A percentile compares a stretch with the other conserved stretches of the same genome.
phyloP scores from a whole-genome alignment of 495 filamentous ascomycete genomes.

The Penicillium egyptiacum region DNA sequence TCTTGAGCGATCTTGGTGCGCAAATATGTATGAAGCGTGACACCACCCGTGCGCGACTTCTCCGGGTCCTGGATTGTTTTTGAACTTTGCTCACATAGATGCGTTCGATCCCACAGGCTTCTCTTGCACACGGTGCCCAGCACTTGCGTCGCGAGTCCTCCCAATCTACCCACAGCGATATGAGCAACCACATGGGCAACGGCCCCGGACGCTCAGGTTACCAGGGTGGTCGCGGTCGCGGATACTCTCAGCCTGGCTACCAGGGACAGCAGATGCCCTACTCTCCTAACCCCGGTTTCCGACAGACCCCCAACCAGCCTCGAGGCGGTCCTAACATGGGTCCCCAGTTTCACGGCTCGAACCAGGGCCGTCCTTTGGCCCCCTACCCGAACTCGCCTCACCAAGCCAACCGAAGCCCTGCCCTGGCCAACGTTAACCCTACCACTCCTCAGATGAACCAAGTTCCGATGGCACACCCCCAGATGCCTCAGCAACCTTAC shows the following conservation, averaged over 20 bases:
- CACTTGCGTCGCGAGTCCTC: slow-evolving; percentile 83
- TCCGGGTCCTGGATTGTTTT: slow-evolving; percentile 7
- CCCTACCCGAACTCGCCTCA: slow-evolving; percentile 67
- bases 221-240: slow-evolving; percentile 67
- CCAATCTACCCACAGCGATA: slow-evolving; percentile 75
- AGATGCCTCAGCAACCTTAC: slow-evolving; percentile 58
- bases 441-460: slow-evolving; percentile 67
- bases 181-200: slow-evolving; percentile 58
- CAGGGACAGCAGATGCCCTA: slow-evolving; percentile 62
- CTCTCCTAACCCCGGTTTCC: slow-evolving; percentile 62
- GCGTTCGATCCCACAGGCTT: slow-evolving; percentile 59
- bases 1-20: not conserved
- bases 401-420: slow-evolving; percentile 69
- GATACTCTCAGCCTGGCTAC: slow-evolving; percentile 58
- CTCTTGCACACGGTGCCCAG: slow-evolving; percentile 61
- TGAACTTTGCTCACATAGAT: slow-evolving; percentile 46
- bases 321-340: slow-evolving; percentile 63
- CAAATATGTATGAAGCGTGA: not conserved
- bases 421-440: slow-evolving; percentile 64
- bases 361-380: slow-evolving; percentile 55
- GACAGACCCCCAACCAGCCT: slow-evolving; percentile 59
- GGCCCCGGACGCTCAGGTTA: slow-evolving; percentile 56
- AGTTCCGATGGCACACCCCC: slow-evolving; percentile 55
- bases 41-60: slow-evolving; percentile 12
- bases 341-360: slow-evolving; percentile 59